Conservation (phyloP, 2,329 filamentous ascomycete genomes). For the Diaporthe ilicicola region DNA sequence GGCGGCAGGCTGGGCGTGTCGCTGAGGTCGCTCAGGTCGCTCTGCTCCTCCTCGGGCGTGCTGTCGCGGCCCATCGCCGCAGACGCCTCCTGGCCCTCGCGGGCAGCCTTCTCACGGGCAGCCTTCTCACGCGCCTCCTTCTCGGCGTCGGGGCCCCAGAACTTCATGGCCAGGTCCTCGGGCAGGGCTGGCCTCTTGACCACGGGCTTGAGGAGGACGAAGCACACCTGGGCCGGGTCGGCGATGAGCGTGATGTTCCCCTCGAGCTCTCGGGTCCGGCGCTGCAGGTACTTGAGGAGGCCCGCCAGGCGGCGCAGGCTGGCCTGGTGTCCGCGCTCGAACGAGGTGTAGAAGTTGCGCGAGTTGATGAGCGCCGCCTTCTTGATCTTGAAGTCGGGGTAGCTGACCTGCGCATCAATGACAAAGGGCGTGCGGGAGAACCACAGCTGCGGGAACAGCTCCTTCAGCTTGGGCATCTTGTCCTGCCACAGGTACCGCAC, state of each 20-base stretch:
- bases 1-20: constrained; percentile 7
- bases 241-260: constrained; percentile 16
- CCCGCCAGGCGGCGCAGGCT: constrained; percentile 20
- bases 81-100: too few species aligned
- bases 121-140: background rate
- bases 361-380: constrained; percentile 1
- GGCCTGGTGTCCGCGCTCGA: constrained; percentile 8
- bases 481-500: background rate
- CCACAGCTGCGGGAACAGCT: constrained; percentile 22
- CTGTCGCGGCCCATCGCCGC: background rate
- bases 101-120: background rate
- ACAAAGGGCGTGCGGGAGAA: constrained; percentile 28
- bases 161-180: background rate
- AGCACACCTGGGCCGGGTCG: constrained; percentile 14
- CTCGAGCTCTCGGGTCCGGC: constrained; percentile 11
- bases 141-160: constrained; percentile 20
- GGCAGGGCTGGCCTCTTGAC: constrained; percentile 5
- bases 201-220: constrained; percentile 8
- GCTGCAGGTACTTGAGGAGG: background rate
- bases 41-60: constrained; percentile 8
- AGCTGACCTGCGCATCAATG: constrained; percentile 10
- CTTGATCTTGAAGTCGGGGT: background rate
- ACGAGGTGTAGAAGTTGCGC: background rate
- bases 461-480: background rate
- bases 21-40: constrained; percentile 20